phyloP scores from a whole-genome alignment of 371 early-diverging fungal species.

The Smittium culicis region DNA sequence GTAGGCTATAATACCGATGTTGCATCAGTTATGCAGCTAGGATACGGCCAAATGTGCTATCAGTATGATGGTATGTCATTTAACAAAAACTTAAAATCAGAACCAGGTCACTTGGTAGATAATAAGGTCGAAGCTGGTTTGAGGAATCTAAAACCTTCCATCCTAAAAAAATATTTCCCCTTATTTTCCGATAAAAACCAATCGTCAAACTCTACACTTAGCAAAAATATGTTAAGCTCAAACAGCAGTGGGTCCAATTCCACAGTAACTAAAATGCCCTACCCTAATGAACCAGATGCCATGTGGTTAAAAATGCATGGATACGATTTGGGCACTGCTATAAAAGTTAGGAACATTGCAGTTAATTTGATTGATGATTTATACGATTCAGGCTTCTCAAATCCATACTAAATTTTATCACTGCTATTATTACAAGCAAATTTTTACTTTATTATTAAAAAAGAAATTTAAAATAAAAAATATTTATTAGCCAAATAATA shows the following conservation, averaged over 20 bases:
- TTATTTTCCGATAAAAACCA: too few relatives aligned
- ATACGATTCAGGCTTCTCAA: background rate
- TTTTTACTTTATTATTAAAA: too few relatives aligned
- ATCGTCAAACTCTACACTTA: background rate
- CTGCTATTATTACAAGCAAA: too few relatives aligned
- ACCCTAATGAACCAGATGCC: conserved; percentile 21
- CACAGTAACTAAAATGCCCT: conserved; percentile 7
- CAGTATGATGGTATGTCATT: background rate
- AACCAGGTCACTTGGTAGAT: background rate
- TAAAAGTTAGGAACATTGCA: background rate
- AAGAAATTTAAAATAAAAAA: too few relatives aligned
- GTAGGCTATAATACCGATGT: conserved; percentile 12
- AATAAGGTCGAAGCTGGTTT: background rate
- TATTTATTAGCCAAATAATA: too few relatives aligned
- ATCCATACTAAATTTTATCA: background rate
- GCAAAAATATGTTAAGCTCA: background rate
- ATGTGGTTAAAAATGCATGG: conserved; percentile 27
- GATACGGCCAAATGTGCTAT: conserved; percentile 30
- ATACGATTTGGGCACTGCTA: background rate
- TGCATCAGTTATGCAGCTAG: conserved; percentile 24
- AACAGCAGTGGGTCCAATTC: background rate
- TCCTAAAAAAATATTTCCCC: background rate
- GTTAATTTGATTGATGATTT: background rate
- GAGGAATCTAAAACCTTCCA: background rate
- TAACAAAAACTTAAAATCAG: too few relatives aligned